These are phyloP conservation scores for Chrysoporthe austroafricana DNA, from an alignment of 2,329 filamentous ascomycete species.

Conservation along the genomic window DNA sequence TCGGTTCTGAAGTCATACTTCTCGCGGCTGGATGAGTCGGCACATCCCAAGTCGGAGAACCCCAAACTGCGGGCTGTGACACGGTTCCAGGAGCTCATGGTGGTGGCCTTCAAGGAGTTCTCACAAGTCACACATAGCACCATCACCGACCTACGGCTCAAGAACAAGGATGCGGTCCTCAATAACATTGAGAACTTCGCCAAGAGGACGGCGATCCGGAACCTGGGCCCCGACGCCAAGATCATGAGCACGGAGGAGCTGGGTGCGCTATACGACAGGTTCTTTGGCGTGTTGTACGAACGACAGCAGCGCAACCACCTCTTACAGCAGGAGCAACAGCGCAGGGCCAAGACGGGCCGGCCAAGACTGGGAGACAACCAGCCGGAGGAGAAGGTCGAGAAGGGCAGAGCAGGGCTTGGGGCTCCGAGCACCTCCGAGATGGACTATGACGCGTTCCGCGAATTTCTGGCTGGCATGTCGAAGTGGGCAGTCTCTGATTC, in stretches of 20 bases:
- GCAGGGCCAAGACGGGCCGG: constrained; percentile 63
- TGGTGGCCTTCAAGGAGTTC: constrained; percentile 98
- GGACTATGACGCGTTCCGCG: constrained; percentile 96
- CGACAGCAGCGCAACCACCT: constrained; percentile 81
- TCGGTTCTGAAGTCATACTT: constrained; percentile 96
- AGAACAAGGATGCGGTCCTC: constrained; percentile 92
- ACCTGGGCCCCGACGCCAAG: constrained; percentile 95
- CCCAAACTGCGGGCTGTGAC: constrained; percentile 93
- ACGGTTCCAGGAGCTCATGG: constrained; percentile 97
- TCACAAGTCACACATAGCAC: constrained; percentile 92
- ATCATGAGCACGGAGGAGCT: constrained; percentile 83
- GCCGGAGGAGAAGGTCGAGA: constrained; percentile 66
- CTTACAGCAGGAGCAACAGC: constrained; percentile 75
- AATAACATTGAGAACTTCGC: constrained; percentile 97
- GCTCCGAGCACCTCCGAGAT: constrained; percentile 83
- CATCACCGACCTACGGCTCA: constrained; percentile 84
- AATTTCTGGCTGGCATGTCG: constrained; percentile 86
- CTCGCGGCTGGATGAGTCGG: constrained; percentile 88
- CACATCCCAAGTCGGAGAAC: constrained; percentile 94
- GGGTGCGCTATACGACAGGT: constrained; percentile 88
- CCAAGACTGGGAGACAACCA: constrained; percentile 38
- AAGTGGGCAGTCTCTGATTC: constrained; percentile 94
- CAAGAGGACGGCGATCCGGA: constrained; percentile 93
- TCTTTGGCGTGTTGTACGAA: constrained; percentile 91
- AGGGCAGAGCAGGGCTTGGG: constrained; percentile 84